phyloP scores from a whole-genome alignment of 345 rosid genomes.

The Euphorbia lathyris region DNA sequence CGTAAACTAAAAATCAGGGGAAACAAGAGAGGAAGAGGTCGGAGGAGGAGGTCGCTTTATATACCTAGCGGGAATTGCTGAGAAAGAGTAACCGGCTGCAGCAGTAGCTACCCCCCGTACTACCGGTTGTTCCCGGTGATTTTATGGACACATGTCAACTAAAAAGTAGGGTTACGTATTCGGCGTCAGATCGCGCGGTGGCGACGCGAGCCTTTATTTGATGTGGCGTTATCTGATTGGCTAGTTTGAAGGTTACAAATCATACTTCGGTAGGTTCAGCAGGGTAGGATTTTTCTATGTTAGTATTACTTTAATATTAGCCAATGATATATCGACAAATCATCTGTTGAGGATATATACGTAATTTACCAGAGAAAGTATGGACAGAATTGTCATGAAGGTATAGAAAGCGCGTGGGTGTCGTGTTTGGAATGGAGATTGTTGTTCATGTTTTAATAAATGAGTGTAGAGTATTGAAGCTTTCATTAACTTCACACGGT shows the following conservation, averaged over 20 bases:
- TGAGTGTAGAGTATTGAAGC: constrained; percentile 1
- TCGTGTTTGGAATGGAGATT: not conserved
- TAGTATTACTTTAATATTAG: no score
- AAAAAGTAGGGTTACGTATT: constrained; percentile 1
- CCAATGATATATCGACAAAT: not conserved
- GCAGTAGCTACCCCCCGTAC: constrained; percentile 15
- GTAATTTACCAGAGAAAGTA: not conserved
- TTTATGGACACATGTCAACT: constrained; percentile 24
- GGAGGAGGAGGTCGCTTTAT: constrained; percentile 29
- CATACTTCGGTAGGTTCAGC: constrained; percentile 8
- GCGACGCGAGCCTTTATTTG: constrained; percentile 13
- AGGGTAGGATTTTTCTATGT: constrained; percentile 4
- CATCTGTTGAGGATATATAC: not conserved
- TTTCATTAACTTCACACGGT: not conserved
- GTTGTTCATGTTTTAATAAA: not conserved
- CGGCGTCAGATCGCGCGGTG: constrained; percentile 37
- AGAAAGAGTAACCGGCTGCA: constrained; percentile 39
- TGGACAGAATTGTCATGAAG: not conserved
- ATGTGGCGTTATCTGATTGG: constrained; percentile 28
- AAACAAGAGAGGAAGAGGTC: constrained; percentile 1
- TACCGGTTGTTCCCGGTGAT: constrained; percentile 20
- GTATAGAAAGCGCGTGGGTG: not conserved
- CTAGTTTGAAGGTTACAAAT: not conserved
- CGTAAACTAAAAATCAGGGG: constrained; percentile 6
- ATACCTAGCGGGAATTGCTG: constrained; percentile 53